A percentile compares a stretch with the other conserved stretches of the same genome.
Conservation (phyloP, 805 yeast genomes). For the Ogataea nitratoaversa region DNA sequence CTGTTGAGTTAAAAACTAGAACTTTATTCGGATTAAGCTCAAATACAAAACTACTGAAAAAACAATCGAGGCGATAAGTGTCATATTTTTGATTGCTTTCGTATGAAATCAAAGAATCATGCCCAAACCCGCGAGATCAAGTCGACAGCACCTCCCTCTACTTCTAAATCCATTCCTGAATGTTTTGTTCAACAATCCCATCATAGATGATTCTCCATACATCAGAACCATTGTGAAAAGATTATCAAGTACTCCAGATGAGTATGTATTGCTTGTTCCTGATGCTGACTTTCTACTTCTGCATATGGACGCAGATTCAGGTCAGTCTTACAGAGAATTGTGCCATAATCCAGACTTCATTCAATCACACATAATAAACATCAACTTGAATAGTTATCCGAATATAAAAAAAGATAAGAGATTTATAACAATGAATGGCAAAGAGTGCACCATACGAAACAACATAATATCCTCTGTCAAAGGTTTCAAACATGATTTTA, state of each 20-base stretch:
- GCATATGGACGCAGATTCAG: constrained; percentile 35
- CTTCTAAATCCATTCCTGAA: constrained; percentile 61
- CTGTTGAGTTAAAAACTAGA: too few species aligned
- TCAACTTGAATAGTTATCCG: constrained; percentile 25
- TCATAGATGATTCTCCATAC: constrained; percentile 41
- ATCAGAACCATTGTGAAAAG: constrained; percentile 40
- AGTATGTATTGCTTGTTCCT: constrained; percentile 64
- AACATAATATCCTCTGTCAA: constrained; percentile 51
- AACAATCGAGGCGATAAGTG: too few species aligned
- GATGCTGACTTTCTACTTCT: constrained; percentile 43
- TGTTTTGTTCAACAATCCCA: constrained; percentile 62
- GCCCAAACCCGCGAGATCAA: background rate
- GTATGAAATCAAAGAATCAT: background rate
- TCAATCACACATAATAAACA: constrained; percentile 54
- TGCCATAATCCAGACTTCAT: constrained; percentile 60
- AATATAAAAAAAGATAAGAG: constrained; percentile 25
- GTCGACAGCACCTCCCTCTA: constrained; percentile 39
- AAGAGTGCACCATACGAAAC: constrained; percentile 52
- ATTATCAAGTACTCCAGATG: constrained; percentile 41
- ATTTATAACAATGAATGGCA: constrained; percentile 51
- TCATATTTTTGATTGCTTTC: too few species aligned
- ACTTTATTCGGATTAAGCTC: too few species aligned
- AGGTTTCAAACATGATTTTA: constrained; percentile 49
- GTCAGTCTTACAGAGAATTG: constrained; percentile 41
- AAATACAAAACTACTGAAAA: too few species aligned